Percentiles rank a stretch among this genome's conserved stretches.
These are phyloP conservation scores for Aureobasidium sp. DNA, from an alignment of 2,329 filamentous ascomycete species.

Conservation along the genomic window DNA sequence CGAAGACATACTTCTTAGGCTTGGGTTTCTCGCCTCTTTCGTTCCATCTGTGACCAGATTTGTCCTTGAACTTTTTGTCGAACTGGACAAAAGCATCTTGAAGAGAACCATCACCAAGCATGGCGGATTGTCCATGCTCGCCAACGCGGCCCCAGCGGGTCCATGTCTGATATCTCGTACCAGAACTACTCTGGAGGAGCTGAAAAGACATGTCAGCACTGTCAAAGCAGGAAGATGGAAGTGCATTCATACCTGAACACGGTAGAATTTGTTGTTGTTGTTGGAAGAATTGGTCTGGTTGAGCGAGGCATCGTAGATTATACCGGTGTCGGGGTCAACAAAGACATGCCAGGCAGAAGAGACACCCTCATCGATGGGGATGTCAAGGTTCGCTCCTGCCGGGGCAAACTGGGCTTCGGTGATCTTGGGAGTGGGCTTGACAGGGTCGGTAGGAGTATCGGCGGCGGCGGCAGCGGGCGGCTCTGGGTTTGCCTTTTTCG, in stretches of 20 bases:
- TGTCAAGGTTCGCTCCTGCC: slow-evolving; percentile 34
- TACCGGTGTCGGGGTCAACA: slow-evolving; percentile 49
- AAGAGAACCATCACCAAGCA: slow-evolving; percentile 35
- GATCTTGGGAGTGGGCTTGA: slow-evolving; percentile 28
- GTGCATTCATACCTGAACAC: slow-evolving; percentile 51
- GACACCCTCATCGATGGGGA: slow-evolving; percentile 43
- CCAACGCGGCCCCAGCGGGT: slow-evolving; percentile 76
- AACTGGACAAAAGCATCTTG: slow-evolving; percentile 39
- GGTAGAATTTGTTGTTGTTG: slow-evolving; percentile 83
- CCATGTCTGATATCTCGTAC: slow-evolving; percentile 53
- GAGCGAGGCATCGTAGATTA: slow-evolving; percentile 72
- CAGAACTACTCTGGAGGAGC: slow-evolving; percentile 30
- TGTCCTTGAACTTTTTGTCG: slow-evolving; percentile 52
- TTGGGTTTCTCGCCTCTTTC: slow-evolving; percentile 50
- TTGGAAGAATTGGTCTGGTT: slow-evolving; percentile 66
- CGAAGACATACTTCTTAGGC: slow-evolving; percentile 64
- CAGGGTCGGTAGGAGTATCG: slow-evolving; percentile 27
- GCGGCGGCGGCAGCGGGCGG: not conserved
- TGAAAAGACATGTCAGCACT: slow-evolving; percentile 11
- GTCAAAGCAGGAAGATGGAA: not conserved
- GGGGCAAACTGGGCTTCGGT: slow-evolving; percentile 41
- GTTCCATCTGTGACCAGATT: slow-evolving; percentile 47
- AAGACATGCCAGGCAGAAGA: slow-evolving; percentile 46
- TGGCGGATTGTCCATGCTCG: slow-evolving; percentile 41
- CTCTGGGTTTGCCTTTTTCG: slow-evolving; percentile 19